Evolutionary conservation across 2,329 filamentous ascomycete species (phyloP).

Genomic region (Phoma sp.): DNA sequence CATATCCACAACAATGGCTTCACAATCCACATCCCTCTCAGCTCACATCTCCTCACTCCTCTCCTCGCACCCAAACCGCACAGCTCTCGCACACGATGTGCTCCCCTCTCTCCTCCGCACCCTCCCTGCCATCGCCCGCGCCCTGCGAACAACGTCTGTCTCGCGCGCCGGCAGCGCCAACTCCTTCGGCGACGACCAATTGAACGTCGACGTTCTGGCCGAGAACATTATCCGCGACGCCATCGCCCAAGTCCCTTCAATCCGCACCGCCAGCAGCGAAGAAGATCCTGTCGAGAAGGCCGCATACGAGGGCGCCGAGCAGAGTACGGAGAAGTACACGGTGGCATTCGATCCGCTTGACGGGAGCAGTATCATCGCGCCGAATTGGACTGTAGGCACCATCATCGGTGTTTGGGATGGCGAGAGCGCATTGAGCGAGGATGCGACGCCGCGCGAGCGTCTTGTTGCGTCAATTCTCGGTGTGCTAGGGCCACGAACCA

Average conservation of each 20-base stretch:
- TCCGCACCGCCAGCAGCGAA: conserved; percentile 62
- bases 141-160: conserved; percentile 24
- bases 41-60: conserved; percentile 6
- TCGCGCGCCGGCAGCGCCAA: conserved; percentile 50
- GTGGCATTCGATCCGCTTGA: conserved; percentile 69
- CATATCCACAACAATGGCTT: neutral
- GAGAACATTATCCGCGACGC: conserved; percentile 62
- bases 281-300: conserved; percentile 24
- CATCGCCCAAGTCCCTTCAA: conserved; percentile 59
- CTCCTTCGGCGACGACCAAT: conserved; percentile 63
- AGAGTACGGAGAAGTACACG: conserved; percentile 56
- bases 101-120: conserved; percentile 24
- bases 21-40: conserved; percentile 1
- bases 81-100: conserved; percentile 17
- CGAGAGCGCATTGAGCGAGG: conserved; percentile 23
- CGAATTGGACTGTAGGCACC: conserved; percentile 55
- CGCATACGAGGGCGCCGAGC: neutral
- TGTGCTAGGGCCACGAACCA: conserved; percentile 43
- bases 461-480: conserved; percentile 45
- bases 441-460: conserved; percentile 22
- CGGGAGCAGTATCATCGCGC: conserved; percentile 62
- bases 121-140: conserved; percentile 23
- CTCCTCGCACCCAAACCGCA: conserved; percentile 2
- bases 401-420: conserved; percentile 64
- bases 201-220: conserved; percentile 64